Conservation (phyloP, 1,284 basidiomycete genomes). For the Leccinum fallax region DNA sequence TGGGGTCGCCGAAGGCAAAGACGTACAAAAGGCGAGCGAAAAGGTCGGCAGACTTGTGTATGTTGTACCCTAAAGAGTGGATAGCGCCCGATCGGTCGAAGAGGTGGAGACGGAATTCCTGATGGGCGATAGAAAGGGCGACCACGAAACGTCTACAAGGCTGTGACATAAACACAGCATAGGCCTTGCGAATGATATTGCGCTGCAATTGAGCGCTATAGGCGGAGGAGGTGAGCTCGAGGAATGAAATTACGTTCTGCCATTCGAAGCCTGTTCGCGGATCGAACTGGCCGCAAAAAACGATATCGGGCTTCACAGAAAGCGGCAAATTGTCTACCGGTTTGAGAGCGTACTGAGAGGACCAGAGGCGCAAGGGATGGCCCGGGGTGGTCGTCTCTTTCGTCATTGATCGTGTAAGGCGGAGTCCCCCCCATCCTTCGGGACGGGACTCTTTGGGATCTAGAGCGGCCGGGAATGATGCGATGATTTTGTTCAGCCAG, state of each 20-base stretch:
- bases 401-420: neutral
- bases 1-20: neutral
- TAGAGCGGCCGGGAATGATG: neutral
- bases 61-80: neutral
- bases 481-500: neutral
- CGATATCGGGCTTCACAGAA: neutral
- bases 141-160: neutral
- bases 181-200: too few species aligned
- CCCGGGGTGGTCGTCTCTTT: neutral
- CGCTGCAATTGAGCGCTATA: too few species aligned
- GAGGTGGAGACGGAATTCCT: neutral
- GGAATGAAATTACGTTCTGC: neutral
- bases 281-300: neutral
- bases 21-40: neutral
- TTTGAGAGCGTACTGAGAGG: neutral
- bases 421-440: neutral
- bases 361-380: neutral
- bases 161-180: neutral
- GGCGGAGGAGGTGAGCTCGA: too few species aligned
- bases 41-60: neutral
- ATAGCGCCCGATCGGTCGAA: neutral
- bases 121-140: neutral
- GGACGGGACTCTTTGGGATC: neutral
- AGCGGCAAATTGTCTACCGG: neutral
- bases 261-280: neutral